Conservation (phyloP, 768 basidiomycete genomes). For the Sporobolomyces phaffii region DNA sequence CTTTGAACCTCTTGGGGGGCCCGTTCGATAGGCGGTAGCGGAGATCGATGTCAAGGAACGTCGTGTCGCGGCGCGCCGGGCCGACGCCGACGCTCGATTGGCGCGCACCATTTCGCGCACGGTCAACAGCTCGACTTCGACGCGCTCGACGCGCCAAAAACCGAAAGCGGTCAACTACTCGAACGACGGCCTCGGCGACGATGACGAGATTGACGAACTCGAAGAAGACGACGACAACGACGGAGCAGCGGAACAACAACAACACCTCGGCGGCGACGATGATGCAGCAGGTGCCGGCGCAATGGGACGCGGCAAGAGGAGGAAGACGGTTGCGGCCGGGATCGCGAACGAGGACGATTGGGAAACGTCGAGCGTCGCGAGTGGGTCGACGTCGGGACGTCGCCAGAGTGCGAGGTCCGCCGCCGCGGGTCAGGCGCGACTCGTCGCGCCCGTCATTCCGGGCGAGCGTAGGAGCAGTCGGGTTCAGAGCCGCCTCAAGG, state of each 20-base stretch:
- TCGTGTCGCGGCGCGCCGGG: slow-evolving; percentile 12
- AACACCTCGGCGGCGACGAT: too few species aligned
- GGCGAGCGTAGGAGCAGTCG: slow-evolving; percentile 22
- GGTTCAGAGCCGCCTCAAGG: background rate
- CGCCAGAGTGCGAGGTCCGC: background rate
- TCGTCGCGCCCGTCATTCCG: too few species aligned
- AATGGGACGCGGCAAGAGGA: slow-evolving; percentile 6
- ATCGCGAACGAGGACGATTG: background rate
- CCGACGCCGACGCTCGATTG: slow-evolving; percentile 11
- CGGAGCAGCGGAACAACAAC: too few species aligned
- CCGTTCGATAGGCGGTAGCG: background rate
- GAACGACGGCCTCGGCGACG: slow-evolving; percentile 1
- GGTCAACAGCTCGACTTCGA: background rate
- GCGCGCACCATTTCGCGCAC: slow-evolving; percentile 8
- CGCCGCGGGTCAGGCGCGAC: too few species aligned
- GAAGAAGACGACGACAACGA: slow-evolving; percentile 2
- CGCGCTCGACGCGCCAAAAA: slow-evolving; percentile 13
- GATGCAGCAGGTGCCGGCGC: too few species aligned
- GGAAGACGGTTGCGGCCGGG: background rate
- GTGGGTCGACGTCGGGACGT: background rate
- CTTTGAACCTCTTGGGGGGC: too few species aligned
- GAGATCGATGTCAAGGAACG: background rate
- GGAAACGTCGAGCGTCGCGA: slow-evolving; percentile 7
- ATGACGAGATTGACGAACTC: background rate
- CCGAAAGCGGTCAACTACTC: background rate